Evolutionary conservation across 2,329 filamentous ascomycete species (phyloP).

Genomic region (Tricladium varicosporioides): DNA sequence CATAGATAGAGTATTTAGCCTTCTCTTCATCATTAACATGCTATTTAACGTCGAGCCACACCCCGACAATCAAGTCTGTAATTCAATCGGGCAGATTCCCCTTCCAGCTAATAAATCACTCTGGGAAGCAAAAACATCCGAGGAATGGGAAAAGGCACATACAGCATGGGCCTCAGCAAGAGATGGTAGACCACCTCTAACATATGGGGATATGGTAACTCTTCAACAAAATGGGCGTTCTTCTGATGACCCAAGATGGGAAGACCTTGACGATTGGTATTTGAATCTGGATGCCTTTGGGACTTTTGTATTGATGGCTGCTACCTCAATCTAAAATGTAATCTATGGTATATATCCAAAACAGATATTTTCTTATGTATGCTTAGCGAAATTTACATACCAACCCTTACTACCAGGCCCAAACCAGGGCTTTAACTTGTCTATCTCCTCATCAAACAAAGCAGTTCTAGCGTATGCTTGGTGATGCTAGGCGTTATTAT

Average conservation of each 20-base stretch:
- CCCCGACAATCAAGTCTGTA: background rate
- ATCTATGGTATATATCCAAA: background rate
- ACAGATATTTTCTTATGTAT: background rate
- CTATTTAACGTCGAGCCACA: constrained; percentile 3
- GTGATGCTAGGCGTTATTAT: background rate
- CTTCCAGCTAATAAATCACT: constrained; percentile 3
- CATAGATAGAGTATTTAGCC: constrained; percentile 1
- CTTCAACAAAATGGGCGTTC: background rate
- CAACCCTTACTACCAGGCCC: constrained; percentile 1
- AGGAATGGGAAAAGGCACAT: constrained; percentile 6
- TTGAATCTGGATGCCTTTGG: constrained; percentile 6
- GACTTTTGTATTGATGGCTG: constrained; percentile 8
- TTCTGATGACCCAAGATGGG: background rate
- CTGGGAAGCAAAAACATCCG: background rate
- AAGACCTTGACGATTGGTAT: constrained; percentile 4
- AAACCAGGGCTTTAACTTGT: constrained; percentile 6
- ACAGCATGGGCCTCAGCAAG: background rate
- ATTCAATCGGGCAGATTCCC: background rate
- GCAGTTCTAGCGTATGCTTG: background rate
- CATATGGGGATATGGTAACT: constrained; percentile 3
- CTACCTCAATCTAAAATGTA: background rate
- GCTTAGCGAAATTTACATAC: constrained; percentile 3
- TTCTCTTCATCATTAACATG: constrained; percentile 11
- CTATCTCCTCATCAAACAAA: constrained; percentile 5
- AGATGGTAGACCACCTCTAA: background rate